These are phyloP conservation scores for Suillus discolor DNA, from an alignment of 768 basidiomycete genomes.

Conservation along the genomic window DNA sequence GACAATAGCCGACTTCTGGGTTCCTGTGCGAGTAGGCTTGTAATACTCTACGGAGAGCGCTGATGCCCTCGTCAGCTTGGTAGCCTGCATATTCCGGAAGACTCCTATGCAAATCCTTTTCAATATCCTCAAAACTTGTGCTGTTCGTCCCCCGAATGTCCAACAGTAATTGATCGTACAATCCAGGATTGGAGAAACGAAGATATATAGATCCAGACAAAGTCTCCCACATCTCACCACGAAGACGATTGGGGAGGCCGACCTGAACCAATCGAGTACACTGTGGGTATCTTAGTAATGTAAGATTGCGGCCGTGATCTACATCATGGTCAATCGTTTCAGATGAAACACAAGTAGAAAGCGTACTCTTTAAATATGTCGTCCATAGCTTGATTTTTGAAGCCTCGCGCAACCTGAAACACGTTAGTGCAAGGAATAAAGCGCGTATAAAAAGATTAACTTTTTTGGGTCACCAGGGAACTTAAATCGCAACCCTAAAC, in stretches of 20 bases:
- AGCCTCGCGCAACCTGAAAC: constrained; percentile 74
- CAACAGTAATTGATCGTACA: constrained; percentile 73
- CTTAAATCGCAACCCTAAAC: constrained; percentile 80
- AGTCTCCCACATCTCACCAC: constrained; percentile 99
- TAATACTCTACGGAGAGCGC: constrained; percentile 81
- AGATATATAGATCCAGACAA: constrained; percentile 93
- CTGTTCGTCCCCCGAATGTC: constrained; percentile 78
- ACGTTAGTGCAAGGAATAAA: constrained; percentile 16
- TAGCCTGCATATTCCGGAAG: constrained; percentile 97
- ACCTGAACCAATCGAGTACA: constrained; percentile 98
- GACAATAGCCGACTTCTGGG: constrained; percentile 93
- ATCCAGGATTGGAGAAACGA: constrained; percentile 83
- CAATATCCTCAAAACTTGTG: constrained; percentile 96
- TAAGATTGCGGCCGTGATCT: constrained; percentile 96
- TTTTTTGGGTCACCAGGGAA: constrained; percentile 94
- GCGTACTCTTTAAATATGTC: constrained; percentile 75
- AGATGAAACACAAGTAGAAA: constrained; percentile 8
- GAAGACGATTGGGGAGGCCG: constrained; percentile 89
- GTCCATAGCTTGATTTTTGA: constrained; percentile 97
- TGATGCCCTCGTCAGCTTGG: constrained; percentile 87
- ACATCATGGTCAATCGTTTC: constrained; percentile 12
- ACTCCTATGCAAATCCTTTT: constrained; percentile 96
- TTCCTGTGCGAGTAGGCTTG: constrained; percentile 97
- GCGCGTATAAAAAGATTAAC: constrained; percentile 43
- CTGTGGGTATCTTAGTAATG: constrained; percentile 92